Percentiles rank a stretch among this genome's conserved stretches.
Conservation (phyloP, 352 stramenopile species). For the Phytophthora ramorum region DNA sequence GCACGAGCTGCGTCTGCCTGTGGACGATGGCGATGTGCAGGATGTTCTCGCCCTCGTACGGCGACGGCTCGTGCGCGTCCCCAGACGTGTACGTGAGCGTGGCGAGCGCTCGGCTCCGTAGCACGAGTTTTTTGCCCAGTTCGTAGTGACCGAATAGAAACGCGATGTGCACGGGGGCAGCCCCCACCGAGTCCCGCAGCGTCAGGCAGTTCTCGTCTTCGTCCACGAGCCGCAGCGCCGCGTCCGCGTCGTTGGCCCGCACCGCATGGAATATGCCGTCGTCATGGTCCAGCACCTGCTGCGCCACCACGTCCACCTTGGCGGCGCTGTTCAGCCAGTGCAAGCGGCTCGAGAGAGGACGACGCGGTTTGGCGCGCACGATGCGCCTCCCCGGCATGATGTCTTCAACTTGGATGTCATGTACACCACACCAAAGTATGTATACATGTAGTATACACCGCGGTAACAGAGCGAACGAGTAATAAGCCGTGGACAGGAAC, state of each 20-base stretch:
- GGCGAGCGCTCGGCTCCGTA: constrained; percentile 32
- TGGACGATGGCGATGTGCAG: constrained; percentile 76
- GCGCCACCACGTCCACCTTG: constrained; percentile 63
- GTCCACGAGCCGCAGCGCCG: constrained; percentile 39
- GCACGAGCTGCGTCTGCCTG: constrained; percentile 40
- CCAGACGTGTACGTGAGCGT: constrained; percentile 50
- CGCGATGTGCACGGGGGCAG: constrained; percentile 56
- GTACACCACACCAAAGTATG: neutral
- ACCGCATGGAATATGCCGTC: constrained; percentile 64
- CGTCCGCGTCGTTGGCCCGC: constrained; percentile 46
- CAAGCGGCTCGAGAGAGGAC: constrained; percentile 23
- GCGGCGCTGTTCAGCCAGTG: constrained; percentile 32
- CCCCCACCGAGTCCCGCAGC: constrained; percentile 57
- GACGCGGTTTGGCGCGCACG: constrained; percentile 19
- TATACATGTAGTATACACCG: neutral
- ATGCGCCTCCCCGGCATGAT: constrained; percentile 5
- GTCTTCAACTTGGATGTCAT: constrained; percentile 15
- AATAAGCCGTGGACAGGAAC: too few species aligned
- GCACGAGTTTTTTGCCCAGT: constrained; percentile 54
- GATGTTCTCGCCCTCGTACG: constrained; percentile 71
- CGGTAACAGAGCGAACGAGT: neutral
- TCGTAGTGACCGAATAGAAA: constrained; percentile 71
- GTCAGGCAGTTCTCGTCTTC: constrained; percentile 42
- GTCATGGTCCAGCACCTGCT: constrained; percentile 65
- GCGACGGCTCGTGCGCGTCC: constrained; percentile 39